A percentile compares a stretch with the other conserved stretches of the same genome.
phyloP scores from a whole-genome alignment of 108 stramenopile genomes.

The Aureococcus anophagefferens region DNA sequence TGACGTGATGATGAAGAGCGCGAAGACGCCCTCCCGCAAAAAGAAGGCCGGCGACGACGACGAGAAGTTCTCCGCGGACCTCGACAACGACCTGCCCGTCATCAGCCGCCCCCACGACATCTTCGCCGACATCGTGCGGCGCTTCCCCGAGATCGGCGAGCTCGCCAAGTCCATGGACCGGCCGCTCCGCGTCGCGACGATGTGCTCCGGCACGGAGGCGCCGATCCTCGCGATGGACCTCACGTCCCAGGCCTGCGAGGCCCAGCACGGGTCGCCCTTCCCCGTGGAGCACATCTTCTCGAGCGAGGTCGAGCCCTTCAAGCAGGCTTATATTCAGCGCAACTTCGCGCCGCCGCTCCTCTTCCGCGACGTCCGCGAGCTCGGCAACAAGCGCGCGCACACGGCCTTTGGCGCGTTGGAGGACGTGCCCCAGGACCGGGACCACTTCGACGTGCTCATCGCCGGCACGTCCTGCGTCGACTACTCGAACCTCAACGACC shows the following conservation, averaged over 20 bases:
- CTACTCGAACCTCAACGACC: conserved; percentile 24
- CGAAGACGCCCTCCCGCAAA: background rate
- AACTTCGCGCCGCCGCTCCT: conserved; percentile 22
- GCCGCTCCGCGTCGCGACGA: conserved; percentile 19
- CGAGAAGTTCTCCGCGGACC: background rate
- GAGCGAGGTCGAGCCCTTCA: conserved; percentile 24
- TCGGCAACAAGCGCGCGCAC: conserved; percentile 18
- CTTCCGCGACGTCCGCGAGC: conserved; percentile 26
- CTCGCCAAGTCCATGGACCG: background rate
- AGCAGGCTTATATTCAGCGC: conserved; percentile 24
- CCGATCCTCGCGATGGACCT: conserved; percentile 22
- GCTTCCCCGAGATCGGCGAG: conserved; percentile 3
- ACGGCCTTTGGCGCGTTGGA: conserved; percentile 28
- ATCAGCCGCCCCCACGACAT: conserved; percentile 21
- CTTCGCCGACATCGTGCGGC: conserved; percentile 20
- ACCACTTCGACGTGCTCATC: conserved; percentile 9
- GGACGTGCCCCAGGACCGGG: conserved; percentile 19
- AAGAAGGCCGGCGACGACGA: background rate
- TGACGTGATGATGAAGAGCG: background rate
- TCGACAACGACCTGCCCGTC: conserved; percentile 13
- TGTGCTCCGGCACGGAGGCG: conserved; percentile 22
- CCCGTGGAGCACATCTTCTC: conserved; percentile 11
- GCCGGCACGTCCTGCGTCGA: conserved; percentile 27
- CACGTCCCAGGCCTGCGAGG: background rate
- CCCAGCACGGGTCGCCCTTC: background rate